A percentile compares a stretch with the other conserved stretches of the same genome.
Evolutionary conservation across 2,329 filamentous ascomycete genomes (phyloP).

Genomic region (Thelonectria discophora): DNA sequence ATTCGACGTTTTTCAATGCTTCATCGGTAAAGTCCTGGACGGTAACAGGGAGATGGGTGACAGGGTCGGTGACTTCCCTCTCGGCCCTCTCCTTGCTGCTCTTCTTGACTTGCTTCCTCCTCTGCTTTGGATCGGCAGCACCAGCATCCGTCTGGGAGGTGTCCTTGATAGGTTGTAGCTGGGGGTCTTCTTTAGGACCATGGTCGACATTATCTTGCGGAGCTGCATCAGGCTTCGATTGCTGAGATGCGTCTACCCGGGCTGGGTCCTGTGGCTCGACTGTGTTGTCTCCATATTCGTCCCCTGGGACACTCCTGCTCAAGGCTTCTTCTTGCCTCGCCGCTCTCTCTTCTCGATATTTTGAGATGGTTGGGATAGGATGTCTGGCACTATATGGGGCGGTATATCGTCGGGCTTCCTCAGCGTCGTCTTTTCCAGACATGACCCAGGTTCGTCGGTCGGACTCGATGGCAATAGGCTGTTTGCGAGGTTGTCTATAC

Average conservation of each 20-base stretch:
- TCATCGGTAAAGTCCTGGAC: slow-evolving; percentile 75
- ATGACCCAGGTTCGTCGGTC: slow-evolving; percentile 37
- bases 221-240: slow-evolving; percentile 20
- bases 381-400: slow-evolving; percentile 54
- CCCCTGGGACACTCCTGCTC: slow-evolving; percentile 41
- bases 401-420: slow-evolving; percentile 50
- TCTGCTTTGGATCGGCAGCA: slow-evolving; percentile 55
- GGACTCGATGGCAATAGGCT: slow-evolving; percentile 10
- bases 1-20: slow-evolving; percentile 57
- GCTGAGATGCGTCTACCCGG: not conserved
- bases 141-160: slow-evolving; percentile 49
- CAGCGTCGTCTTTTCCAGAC: slow-evolving; percentile 49
- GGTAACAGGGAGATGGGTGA: slow-evolving; percentile 74
- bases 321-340: slow-evolving; percentile 54
- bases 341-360: slow-evolving; percentile 57
- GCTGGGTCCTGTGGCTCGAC: slow-evolving; percentile 11
- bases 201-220: slow-evolving; percentile 28
- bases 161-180: slow-evolving; percentile 40
- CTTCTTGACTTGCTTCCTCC: slow-evolving; percentile 60
- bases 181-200: slow-evolving; percentile 16
- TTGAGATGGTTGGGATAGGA: slow-evolving; percentile 59
- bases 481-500: not conserved
- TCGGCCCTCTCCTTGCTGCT: slow-evolving; percentile 55
- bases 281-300: slow-evolving; percentile 27
- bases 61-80: slow-evolving; percentile 74